Evolutionary conservation across 176 grass and related monocot genomes (phyloP).

Genomic region (Chrysopogon serrulatus): DNA sequence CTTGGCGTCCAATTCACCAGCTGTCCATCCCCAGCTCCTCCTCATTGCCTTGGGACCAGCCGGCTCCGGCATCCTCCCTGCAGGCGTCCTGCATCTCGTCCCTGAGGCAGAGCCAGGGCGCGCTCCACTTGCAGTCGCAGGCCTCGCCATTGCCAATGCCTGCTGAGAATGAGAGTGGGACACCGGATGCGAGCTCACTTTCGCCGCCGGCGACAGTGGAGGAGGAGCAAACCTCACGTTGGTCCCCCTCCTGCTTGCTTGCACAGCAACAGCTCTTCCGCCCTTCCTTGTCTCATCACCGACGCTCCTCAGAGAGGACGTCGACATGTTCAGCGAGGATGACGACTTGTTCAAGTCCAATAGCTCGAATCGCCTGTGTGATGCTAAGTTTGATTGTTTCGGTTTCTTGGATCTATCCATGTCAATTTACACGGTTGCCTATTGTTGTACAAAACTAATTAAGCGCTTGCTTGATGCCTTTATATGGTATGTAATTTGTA

Average conservation of each 20-base stretch:
- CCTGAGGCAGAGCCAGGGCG: constrained; percentile 22
- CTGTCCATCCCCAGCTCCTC: constrained; percentile 26
- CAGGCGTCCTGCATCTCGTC: background rate
- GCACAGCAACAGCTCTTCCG: background rate
- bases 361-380: background rate
- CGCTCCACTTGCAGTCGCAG: background rate
- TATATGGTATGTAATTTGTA: background rate
- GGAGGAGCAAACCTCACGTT: constrained; percentile 29
- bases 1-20: background rate
- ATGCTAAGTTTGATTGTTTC: background rate
- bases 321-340: constrained; percentile 30
- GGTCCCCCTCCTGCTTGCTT: background rate
- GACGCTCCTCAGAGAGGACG: constrained; percentile 28
- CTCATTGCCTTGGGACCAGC: background rate
- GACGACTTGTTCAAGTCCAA: constrained; percentile 25
- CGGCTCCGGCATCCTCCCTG: background rate
- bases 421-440: background rate
- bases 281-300: background rate
- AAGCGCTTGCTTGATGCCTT: background rate
- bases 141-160: background rate
- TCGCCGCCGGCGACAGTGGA: background rate
- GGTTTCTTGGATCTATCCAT: constrained; percentile 35
- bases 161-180: background rate
- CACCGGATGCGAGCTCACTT: background rate
- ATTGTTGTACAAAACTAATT: background rate